phyloP scores from a whole-genome alignment of 2,329 filamentous ascomycete species.

The Diaporthe ilicicola region DNA sequence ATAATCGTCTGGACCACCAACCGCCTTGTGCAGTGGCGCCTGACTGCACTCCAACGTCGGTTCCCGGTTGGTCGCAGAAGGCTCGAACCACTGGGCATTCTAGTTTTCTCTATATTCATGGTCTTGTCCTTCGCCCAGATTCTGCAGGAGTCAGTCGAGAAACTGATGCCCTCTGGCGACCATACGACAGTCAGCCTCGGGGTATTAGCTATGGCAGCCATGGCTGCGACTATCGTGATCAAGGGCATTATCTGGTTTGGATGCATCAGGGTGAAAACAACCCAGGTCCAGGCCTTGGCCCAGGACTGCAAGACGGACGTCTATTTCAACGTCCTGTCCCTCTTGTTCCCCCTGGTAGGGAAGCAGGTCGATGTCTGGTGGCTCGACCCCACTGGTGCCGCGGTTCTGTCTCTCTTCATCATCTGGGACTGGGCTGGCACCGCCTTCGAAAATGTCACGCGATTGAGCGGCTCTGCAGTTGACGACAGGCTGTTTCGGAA shows the following conservation, averaged over 20 bases:
- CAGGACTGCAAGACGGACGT: constrained; percentile 73
- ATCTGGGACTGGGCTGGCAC: constrained; percentile 75
- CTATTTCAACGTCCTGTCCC: constrained; percentile 69
- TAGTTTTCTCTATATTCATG: constrained; percentile 72
- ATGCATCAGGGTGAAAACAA: constrained; percentile 67
- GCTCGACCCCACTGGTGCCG: constrained; percentile 70
- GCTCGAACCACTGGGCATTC: constrained; percentile 68
- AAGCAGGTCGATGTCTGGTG: constrained; percentile 69
- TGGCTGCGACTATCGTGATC: constrained; percentile 64
- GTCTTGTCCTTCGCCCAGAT: constrained; percentile 70
- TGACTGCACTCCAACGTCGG: constrained; percentile 56
- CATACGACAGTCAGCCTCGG: constrained; percentile 56
- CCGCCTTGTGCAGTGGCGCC: constrained; percentile 64
- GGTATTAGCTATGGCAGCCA: constrained; percentile 62
- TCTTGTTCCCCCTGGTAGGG: constrained; percentile 70
- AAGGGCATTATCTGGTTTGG: constrained; percentile 69
- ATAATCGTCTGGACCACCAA: constrained; percentile 69
- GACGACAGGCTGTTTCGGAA: constrained; percentile 61
- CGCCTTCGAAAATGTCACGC: constrained; percentile 65
- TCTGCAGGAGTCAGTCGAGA: constrained; percentile 66
- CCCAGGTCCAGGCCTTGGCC: constrained; percentile 69
- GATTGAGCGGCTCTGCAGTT: constrained; percentile 66
- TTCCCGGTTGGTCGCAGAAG: constrained; percentile 67
- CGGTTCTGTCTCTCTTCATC: constrained; percentile 70
- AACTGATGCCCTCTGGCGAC: constrained; percentile 58